phyloP scores from a whole-genome alignment of 805 yeast genomes.

The Saccharomyces mikatae region DNA sequence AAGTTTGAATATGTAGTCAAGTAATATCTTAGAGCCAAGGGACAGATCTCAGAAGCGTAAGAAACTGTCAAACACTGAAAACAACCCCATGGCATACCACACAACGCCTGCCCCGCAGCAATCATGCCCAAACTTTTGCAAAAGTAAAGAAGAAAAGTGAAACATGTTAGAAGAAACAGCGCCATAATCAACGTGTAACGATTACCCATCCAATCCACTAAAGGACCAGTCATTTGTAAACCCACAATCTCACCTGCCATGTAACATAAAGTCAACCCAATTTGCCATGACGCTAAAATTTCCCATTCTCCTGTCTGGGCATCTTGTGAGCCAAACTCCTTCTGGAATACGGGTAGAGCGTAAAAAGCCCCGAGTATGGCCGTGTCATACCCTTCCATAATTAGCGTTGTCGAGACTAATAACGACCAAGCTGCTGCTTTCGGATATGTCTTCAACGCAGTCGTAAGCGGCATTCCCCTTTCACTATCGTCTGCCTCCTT shows the following conservation, averaged over 20 bases:
- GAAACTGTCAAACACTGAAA: too few relatives aligned
- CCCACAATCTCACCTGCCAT: conserved; percentile 37
- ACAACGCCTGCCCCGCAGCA: too few relatives aligned
- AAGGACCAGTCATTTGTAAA: too few relatives aligned
- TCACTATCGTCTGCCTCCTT: conserved; percentile 20
- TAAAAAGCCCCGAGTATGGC: conserved; percentile 36
- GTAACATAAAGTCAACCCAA: conserved; percentile 24
- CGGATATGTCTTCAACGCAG: conserved; percentile 37
- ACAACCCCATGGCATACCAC: too few relatives aligned
- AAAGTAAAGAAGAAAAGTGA: too few relatives aligned
- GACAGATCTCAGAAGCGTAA: too few relatives aligned
- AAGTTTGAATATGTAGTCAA: too few relatives aligned
- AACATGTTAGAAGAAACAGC: too few relatives aligned
- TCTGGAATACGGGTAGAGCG: conserved; percentile 39
- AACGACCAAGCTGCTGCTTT: conserved; percentile 43
- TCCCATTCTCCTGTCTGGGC: conserved; percentile 24
- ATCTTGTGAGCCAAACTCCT: conserved; percentile 34
- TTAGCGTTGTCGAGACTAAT: conserved; percentile 35
- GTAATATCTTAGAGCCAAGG: too few relatives aligned
- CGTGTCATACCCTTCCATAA: conserved; percentile 45
- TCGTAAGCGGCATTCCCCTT: conserved; percentile 21
- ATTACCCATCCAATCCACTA: too few relatives aligned
- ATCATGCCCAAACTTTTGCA: too few relatives aligned
- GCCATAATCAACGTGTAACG: too few relatives aligned
- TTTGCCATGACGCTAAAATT: conserved; percentile 38